Conservation (phyloP, 805 yeast species). For the Cyberlindnera mycetangii region DNA sequence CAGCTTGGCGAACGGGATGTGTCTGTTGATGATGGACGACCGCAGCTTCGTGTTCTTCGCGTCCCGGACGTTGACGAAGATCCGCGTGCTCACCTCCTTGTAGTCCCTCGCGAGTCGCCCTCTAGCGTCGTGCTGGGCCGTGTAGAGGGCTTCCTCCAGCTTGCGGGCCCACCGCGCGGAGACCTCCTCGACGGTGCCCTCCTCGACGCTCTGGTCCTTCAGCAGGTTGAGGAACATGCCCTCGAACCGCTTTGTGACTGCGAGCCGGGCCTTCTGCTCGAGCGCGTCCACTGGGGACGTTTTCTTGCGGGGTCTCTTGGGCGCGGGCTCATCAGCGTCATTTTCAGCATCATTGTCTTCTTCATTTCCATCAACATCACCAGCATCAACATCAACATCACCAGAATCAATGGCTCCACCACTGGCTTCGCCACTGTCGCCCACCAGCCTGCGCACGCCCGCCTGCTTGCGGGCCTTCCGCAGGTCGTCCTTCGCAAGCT, state of each 20-base stretch:
- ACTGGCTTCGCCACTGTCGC: no score
- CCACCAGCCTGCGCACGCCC: constrained; percentile 2
- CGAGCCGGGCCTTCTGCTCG: constrained; percentile 29
- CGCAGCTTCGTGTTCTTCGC: constrained; percentile 56
- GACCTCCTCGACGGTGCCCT: constrained; percentile 31
- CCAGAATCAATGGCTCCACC: no score
- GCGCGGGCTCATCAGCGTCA: no score
- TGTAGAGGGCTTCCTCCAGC: constrained; percentile 49
- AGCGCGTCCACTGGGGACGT: constrained; percentile 6
- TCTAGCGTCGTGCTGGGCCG: constrained; percentile 33
- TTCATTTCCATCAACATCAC: constrained; percentile 11
- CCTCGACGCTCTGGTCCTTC: constrained; percentile 27
- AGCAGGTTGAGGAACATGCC: constrained; percentile 47
- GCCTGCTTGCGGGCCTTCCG: constrained; percentile 11
- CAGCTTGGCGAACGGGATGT: constrained; percentile 53
- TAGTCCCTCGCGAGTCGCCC: constrained; percentile 28
- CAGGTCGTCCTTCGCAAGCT: constrained; percentile 12
- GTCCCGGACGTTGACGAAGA: constrained; percentile 58
- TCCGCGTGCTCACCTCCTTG: constrained; percentile 70
- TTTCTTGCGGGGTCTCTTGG: background rate
- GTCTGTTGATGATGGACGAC: constrained; percentile 51
- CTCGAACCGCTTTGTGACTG: constrained; percentile 47
- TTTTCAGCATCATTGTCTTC: constrained; percentile 1
- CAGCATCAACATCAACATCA: constrained; percentile 7
- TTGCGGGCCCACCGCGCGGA: constrained; percentile 46